Evolutionary conservation across 495 filamentous ascomycete genomes (phyloP).

Genomic region (Xylona heveae): DNA sequence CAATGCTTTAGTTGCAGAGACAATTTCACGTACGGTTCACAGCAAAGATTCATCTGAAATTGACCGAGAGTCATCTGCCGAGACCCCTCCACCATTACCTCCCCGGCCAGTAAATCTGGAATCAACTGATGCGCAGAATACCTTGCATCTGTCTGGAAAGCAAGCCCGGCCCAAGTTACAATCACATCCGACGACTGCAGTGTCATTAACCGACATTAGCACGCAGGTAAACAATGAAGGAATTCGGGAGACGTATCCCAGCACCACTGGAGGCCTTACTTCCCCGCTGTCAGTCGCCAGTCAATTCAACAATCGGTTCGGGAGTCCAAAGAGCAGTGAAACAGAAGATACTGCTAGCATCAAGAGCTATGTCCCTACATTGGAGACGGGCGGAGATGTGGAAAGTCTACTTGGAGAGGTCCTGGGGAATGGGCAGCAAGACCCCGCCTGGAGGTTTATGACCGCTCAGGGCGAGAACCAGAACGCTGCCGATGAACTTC

Average conservation of each 20-base stretch:
- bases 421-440: constrained; percentile 25
- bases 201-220: constrained; percentile 58
- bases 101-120: constrained; percentile 34
- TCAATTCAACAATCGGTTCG: too few species aligned
- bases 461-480: constrained; percentile 32
- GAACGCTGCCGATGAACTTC: constrained; percentile 31
- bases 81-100: constrained; percentile 40
- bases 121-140: constrained; percentile 20
- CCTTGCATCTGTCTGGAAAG: too few species aligned
- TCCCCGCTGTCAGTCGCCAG: constrained; percentile 11
- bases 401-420: constrained; percentile 68
- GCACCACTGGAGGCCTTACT: constrained; percentile 17
- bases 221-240: constrained; percentile 49
- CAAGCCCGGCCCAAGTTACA: too few species aligned
- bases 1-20: too few species aligned
- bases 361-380: constrained; percentile 57
- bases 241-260: constrained; percentile 37
- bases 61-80: constrained; percentile 12
- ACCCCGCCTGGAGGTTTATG: constrained; percentile 36
- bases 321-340: constrained; percentile 28
- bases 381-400: constrained; percentile 49
- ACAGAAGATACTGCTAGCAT: constrained; percentile 67
- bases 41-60: too few species aligned
- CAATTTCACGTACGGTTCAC: too few species aligned
- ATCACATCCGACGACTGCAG: constrained; percentile 60